Percentiles rank a stretch among this genome's conserved stretches.
Conservation (phyloP, 1,139 yeast genomes). For the Pichia sp. region DNA sequence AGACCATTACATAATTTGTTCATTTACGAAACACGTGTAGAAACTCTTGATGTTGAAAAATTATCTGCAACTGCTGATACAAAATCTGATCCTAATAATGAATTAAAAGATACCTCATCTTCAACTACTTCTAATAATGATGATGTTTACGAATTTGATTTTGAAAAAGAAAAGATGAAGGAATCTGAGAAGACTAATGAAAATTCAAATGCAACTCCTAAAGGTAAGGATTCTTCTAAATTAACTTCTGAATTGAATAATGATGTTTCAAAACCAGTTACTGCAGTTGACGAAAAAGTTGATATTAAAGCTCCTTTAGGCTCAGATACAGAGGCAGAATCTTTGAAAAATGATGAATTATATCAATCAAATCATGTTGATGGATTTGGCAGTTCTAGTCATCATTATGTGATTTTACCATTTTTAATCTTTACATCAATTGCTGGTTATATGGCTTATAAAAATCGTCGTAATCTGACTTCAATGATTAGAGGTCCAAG, state of each 20-base stretch:
- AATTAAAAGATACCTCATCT: not conserved
- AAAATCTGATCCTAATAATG: not conserved
- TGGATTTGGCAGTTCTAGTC: constrained; percentile 10
- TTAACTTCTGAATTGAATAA: too few relatives aligned
- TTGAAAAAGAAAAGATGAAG: not conserved
- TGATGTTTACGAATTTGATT: not conserved
- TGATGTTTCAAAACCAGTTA: not conserved
- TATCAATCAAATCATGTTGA: constrained; percentile 9
- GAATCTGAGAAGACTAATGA: not conserved
- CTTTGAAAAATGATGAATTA: constrained; percentile 8
- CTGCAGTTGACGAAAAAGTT: not conserved
- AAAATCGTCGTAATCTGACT: constrained; percentile 19
- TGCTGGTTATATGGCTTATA: constrained; percentile 15
- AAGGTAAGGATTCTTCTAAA: too few relatives aligned
- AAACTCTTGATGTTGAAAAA: too few relatives aligned
- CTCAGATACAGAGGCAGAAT: too few relatives aligned
- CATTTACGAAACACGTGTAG: constrained; percentile 7
- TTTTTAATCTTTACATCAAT: constrained; percentile 15
- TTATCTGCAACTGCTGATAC: too few relatives aligned
- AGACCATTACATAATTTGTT: constrained; percentile 45
- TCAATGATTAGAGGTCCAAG: constrained; percentile 25
- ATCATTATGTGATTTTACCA: constrained; percentile 17
- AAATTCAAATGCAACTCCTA: too few relatives aligned
- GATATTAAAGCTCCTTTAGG: not conserved
- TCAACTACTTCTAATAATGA: not conserved